phyloP scores from a whole-genome alignment of 192 early-diverging fungal genomes.

The Anaeromyces robustus region DNA sequence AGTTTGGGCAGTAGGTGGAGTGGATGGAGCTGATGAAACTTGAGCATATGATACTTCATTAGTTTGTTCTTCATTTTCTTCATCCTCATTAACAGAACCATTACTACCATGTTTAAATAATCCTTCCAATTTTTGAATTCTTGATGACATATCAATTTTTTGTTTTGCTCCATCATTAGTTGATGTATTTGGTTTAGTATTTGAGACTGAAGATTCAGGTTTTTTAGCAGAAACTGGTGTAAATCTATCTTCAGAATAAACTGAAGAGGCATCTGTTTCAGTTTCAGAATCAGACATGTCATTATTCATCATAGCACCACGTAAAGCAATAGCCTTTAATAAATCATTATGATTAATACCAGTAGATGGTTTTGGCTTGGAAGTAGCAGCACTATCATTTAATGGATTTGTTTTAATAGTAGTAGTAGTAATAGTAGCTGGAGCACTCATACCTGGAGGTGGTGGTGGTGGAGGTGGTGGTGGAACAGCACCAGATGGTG shows the following conservation, averaged over 20 bases:
- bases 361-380: conserved; percentile 18
- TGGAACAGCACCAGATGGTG: conserved; percentile 10
- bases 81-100: not conserved
- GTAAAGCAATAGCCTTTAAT: conserved; percentile 1
- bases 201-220: not conserved
- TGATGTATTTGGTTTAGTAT: not conserved
- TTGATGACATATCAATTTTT: not conserved
- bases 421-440: conserved; percentile 20
- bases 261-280: not conserved
- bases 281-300: conserved; percentile 3
- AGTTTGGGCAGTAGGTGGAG: too few species aligned
- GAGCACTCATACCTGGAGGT: conserved; percentile 12
- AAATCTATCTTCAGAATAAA: not conserved
- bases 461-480: conserved; percentile 28
- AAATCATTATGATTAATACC: conserved; percentile 13
- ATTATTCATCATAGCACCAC: conserved; percentile 11
- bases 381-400: not conserved
- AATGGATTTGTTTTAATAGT: conserved; percentile 1
- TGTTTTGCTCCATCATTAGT: not conserved
- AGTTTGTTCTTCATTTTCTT: not conserved
- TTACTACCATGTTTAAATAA: not conserved
- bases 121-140: not conserved
- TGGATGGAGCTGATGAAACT: not conserved
- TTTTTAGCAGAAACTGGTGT: not conserved
- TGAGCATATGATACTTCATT: not conserved